Evolutionary conservation across 2,329 filamentous ascomycete genomes (phyloP).

Genomic region (Penicillium sp.): DNA sequence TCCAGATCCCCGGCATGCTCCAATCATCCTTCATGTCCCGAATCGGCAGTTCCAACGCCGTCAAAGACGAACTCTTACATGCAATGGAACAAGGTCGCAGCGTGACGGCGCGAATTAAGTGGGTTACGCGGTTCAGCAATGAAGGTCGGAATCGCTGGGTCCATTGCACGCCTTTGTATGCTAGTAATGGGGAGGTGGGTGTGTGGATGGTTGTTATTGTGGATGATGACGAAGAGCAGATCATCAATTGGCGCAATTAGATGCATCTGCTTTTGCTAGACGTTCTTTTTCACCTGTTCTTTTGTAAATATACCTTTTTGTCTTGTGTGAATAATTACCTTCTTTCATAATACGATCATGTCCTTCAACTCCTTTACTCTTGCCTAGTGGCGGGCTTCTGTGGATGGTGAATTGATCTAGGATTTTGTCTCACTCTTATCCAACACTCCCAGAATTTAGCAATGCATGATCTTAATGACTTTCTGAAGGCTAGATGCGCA

Average conservation of each 20-base stretch:
- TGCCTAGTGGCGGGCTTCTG: no score
- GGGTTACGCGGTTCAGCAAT: slow-evolving; percentile 60
- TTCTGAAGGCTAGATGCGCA: no score
- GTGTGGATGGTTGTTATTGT: slow-evolving; percentile 80
- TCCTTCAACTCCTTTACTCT: no score
- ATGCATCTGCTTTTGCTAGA: background rate
- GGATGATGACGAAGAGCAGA: slow-evolving; percentile 60
- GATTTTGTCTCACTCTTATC: no score
- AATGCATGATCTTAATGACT: no score
- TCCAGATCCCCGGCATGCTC: slow-evolving; percentile 69
- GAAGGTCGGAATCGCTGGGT: slow-evolving; percentile 73
- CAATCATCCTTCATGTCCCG: slow-evolving; percentile 58
- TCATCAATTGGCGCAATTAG: slow-evolving; percentile 20
- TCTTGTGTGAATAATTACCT: background rate
- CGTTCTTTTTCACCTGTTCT: background rate
- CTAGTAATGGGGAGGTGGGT: slow-evolving; percentile 68
- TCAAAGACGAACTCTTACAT: slow-evolving; percentile 58
- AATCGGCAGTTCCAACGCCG: slow-evolving; percentile 53
- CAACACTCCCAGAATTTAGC: no score
- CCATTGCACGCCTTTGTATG: slow-evolving; percentile 74
- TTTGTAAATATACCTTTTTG: background rate
- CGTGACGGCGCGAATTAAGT: slow-evolving; percentile 75
- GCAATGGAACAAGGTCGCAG: slow-evolving; percentile 71
- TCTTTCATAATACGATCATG: background rate
- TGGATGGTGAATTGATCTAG: no score